These are phyloP conservation scores for Ustilago trichophora DNA, from an alignment of 1,284 basidiomycete species.

Conservation along the genomic window DNA sequence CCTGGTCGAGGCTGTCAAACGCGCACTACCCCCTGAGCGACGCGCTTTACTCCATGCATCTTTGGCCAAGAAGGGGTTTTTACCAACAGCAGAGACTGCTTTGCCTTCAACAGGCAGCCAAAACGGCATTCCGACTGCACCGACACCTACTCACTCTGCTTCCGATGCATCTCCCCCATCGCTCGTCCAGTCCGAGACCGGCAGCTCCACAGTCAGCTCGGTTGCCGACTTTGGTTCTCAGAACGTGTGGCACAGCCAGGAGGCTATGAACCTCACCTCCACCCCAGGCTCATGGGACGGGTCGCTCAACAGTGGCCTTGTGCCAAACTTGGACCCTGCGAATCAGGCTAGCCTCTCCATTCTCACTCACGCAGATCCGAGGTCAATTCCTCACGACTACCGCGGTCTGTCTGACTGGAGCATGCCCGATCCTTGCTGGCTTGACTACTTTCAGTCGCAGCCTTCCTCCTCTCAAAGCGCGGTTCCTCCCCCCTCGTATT, in stretches of 20 bases:
- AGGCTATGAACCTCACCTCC: not conserved
- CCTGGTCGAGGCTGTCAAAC: conserved; percentile 25
- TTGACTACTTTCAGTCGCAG: not conserved
- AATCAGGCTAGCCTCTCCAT: not conserved
- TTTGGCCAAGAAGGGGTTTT: conserved; percentile 8
- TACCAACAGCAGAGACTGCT: not conserved
- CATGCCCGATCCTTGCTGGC: conserved; percentile 13
- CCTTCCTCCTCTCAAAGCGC: not conserved
- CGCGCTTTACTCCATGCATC: conserved; percentile 26
- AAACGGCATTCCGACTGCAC: not conserved
- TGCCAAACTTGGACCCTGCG: conserved; percentile 1
- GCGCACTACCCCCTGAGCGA: conserved; percentile 32
- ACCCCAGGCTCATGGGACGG: too few species aligned
- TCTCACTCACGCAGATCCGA: not conserved
- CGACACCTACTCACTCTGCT: not conserved
- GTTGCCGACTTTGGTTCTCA: not conserved
- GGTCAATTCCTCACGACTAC: not conserved
- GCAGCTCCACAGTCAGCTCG: not conserved
- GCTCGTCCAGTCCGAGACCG: not conserved
- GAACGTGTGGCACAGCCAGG: not conserved
- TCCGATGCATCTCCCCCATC: not conserved
- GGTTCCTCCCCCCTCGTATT: too few species aligned
- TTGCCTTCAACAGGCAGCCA: not conserved
- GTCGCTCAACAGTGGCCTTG: not conserved
- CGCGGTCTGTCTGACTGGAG: conserved; percentile 14